These are phyloP conservation scores for Anisogramma anomala DNA, from an alignment of 2,329 filamentous ascomycete genomes.

Conservation along the genomic window DNA sequence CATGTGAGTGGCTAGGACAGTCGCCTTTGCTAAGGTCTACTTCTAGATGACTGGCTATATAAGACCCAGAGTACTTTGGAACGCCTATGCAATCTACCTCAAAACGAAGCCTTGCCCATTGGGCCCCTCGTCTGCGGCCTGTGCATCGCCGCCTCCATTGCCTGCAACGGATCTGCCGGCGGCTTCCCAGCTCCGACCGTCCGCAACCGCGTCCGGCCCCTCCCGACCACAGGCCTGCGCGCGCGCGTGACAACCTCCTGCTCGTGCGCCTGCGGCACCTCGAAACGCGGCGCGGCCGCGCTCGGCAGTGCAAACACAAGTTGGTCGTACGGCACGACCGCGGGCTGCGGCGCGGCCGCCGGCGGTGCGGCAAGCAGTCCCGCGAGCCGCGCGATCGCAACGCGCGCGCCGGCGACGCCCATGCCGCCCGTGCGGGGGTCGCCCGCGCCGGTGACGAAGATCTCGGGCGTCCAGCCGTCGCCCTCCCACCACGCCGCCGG, in stretches of 20 bases:
- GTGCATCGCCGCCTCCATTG: constrained; percentile 7
- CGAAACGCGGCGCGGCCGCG: constrained; percentile 6
- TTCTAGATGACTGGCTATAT: no score
- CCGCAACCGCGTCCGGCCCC: not conserved
- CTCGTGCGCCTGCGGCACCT: no score
- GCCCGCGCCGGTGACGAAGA: constrained; percentile 25
- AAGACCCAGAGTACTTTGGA: not conserved
- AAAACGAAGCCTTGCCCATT: constrained; percentile 10
- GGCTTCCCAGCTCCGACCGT: not conserved
- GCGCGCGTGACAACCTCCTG: not conserved
- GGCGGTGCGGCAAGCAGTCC: constrained; percentile 20
- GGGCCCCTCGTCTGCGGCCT: not conserved
- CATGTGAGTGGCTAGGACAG: no score
- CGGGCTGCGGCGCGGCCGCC: constrained; percentile 7
- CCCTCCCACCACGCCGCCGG: constrained; percentile 19
- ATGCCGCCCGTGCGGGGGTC: constrained; percentile 21
- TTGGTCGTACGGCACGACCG: constrained; percentile 26
- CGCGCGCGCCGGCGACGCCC: constrained; percentile 23
- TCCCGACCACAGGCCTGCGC: constrained; percentile 1
- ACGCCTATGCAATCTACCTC: not conserved
- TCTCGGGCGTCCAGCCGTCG: constrained; percentile 23
- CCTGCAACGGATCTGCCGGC: constrained; percentile 3
- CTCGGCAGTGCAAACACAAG: constrained; percentile 17
- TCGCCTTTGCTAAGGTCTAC: no score
- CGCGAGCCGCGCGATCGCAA: constrained; percentile 24